A percentile compares a stretch with the other conserved stretches of the same genome.
phyloP scores from a whole-genome alignment of 257 asterid genomes.

The Capsicum pubescens region DNA sequence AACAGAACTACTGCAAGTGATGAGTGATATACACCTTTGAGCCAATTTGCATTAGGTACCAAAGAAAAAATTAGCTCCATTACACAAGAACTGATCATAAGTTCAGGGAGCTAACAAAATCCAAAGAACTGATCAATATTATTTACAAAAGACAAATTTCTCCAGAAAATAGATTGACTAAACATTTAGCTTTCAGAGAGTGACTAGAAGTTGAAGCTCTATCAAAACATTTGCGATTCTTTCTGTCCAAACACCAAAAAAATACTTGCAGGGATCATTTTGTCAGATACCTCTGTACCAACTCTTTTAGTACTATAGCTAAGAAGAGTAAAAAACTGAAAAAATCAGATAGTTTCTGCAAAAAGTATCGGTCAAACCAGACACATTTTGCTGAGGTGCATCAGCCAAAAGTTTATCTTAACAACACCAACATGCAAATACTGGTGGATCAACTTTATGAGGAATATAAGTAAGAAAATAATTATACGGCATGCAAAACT shows the following conservation, averaged over 20 bases:
- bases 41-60: conserved; percentile 12
- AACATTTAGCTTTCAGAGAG: neutral
- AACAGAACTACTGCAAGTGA: neutral
- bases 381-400: neutral
- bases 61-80: neutral
- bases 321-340: neutral
- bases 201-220: neutral
- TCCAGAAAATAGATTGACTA: neutral
- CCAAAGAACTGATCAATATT: neutral
- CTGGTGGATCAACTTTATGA: neutral
- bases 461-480: neutral
- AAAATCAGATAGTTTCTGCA: neutral
- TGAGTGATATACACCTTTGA: neutral
- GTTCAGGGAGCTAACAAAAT: conserved; percentile 9
- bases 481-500: neutral
- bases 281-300: neutral
- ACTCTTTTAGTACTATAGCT: neutral
- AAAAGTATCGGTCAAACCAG: conserved; percentile 3
- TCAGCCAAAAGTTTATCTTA: neutral
- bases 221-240: neutral
- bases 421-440: neutral
- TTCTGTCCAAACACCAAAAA: neutral
- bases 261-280: conserved; percentile 10
- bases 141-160: neutral
- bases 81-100: neutral